Evolutionary conservation across 306 rosid species (phyloP).

Genomic region (Cyclanthera cordifolia): DNA sequence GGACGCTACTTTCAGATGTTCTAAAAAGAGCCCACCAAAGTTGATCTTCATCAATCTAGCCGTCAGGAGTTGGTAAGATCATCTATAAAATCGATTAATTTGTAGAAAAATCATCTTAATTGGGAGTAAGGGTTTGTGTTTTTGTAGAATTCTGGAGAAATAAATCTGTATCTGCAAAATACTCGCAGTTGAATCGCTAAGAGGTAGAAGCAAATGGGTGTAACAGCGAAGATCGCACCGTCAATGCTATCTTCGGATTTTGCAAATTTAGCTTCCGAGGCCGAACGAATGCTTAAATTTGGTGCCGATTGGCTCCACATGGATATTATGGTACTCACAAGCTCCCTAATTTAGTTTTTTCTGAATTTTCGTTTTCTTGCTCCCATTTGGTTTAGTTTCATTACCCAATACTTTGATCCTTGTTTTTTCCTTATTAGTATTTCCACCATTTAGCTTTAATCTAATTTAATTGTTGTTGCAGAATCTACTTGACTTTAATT

Average conservation of each 20-base stretch:
- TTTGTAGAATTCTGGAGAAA: not conserved
- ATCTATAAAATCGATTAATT: not conserved
- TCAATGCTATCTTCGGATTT: conserved; percentile 96
- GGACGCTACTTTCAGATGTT: not conserved
- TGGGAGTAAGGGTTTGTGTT: not conserved
- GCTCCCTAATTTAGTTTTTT: not conserved
- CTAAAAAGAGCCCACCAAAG: not conserved
- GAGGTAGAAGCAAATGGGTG: conserved; percentile 26
- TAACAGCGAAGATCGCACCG: conserved; percentile 79
- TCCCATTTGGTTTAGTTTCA: not conserved
- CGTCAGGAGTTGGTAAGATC: conserved; percentile 8
- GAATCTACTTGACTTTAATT: not conserved
- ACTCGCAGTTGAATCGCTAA: not conserved
- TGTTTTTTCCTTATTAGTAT: not conserved
- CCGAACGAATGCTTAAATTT: conserved; percentile 49
- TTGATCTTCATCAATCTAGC: not conserved
- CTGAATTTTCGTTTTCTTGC: not conserved
- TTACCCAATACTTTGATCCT: not conserved
- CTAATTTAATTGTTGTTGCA: not conserved
- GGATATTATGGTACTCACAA: conserved; percentile 74
- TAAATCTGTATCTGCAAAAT: not conserved
- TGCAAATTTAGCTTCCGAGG: conserved; percentile 88
- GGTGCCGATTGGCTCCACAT: conserved; percentile 99
- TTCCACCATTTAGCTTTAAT: not conserved
- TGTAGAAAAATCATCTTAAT: not conserved